phyloP scores from a whole-genome alignment of 2,329 filamentous ascomycete species.

The Sordariomycetes sp. region DNA sequence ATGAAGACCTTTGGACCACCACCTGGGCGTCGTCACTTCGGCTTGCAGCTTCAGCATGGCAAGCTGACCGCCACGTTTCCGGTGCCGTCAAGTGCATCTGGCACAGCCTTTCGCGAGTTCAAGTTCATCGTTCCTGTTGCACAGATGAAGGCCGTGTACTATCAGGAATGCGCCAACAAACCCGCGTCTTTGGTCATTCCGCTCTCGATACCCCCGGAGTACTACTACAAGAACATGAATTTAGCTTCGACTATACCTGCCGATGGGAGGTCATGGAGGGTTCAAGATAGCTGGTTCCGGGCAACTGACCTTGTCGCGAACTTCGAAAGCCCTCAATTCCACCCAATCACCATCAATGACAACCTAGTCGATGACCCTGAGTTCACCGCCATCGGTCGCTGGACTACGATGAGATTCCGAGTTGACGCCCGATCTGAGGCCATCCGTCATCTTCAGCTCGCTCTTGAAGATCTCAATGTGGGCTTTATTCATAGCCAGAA shows the following conservation, averaged over 20 bases:
- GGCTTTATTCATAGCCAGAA: constrained; percentile 27
- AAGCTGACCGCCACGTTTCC: too few species aligned
- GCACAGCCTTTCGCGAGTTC: too few species aligned
- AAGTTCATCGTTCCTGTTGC: constrained; percentile 34
- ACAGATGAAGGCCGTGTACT: constrained; percentile 34
- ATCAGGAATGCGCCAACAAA: constrained; percentile 12
- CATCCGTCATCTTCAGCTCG: constrained; percentile 31
- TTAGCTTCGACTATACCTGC: constrained; percentile 20
- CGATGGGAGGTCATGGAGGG: constrained; percentile 25
- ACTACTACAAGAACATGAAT: constrained; percentile 29
- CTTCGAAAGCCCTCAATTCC: constrained; percentile 16
- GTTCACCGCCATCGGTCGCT: constrained; percentile 44
- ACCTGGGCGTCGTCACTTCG: too few species aligned
- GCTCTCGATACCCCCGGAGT: constrained; percentile 37
- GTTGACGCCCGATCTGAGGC: constrained; percentile 18
- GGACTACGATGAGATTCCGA: constrained; percentile 44
- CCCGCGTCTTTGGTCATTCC: constrained; percentile 33
- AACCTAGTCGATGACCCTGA: constrained; percentile 19
- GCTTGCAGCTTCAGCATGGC: too few species aligned
- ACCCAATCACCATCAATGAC: constrained; percentile 29
- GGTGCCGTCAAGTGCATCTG: too few species aligned
- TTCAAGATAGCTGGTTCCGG: constrained; percentile 37
- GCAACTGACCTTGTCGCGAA: constrained; percentile 33
- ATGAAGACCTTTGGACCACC: too few species aligned
- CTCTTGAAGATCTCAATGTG: constrained; percentile 68